A percentile compares a stretch with the other conserved stretches of the same genome.
These are phyloP conservation scores for Carex parvula DNA, from an alignment of 176 grass and related monocot genomes.

Conservation along the genomic window DNA sequence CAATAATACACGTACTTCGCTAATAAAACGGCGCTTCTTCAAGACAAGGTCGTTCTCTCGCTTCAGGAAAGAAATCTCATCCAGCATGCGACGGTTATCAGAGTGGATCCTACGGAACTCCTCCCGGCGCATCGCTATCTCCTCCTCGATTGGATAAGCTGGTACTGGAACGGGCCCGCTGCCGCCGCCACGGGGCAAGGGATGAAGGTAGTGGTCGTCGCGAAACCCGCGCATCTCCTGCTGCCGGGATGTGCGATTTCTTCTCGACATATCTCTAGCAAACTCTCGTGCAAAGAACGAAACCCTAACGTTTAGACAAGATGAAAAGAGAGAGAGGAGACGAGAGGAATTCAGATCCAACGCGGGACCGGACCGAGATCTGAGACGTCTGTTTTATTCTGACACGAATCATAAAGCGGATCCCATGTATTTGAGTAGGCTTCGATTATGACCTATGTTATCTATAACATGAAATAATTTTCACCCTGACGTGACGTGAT, in stretches of 20 bases:
- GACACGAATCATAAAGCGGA: too few relatives aligned
- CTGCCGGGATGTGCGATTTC: not conserved
- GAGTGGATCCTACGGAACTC: constrained; percentile 34
- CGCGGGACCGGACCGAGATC: too few relatives aligned
- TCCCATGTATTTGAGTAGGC: too few relatives aligned
- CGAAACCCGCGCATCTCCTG: constrained; percentile 12
- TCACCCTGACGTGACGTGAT: too few relatives aligned
- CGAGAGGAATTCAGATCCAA: not conserved
- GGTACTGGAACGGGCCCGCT: constrained; percentile 13
- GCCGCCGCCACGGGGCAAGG: not conserved
- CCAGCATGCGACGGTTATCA: constrained; percentile 31
- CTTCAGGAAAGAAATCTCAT: constrained; percentile 33
- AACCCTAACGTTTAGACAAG: not conserved
- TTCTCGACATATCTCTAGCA: constrained; percentile 3
- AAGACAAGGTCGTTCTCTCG: constrained; percentile 32
- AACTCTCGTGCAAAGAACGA: not conserved
- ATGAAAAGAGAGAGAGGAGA: not conserved
- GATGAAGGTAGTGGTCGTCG: constrained; percentile 19
- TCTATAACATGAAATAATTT: too few relatives aligned
- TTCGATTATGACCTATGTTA: too few relatives aligned
- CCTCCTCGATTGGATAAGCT: constrained; percentile 20
- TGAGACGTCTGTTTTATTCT: too few relatives aligned
- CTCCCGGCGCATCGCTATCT: constrained; percentile 28
- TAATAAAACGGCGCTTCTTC: constrained; percentile 28
- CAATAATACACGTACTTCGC: constrained; percentile 18